Conservation (phyloP, 306 rosid genomes). For the Hippophae rhamnoides region DNA sequence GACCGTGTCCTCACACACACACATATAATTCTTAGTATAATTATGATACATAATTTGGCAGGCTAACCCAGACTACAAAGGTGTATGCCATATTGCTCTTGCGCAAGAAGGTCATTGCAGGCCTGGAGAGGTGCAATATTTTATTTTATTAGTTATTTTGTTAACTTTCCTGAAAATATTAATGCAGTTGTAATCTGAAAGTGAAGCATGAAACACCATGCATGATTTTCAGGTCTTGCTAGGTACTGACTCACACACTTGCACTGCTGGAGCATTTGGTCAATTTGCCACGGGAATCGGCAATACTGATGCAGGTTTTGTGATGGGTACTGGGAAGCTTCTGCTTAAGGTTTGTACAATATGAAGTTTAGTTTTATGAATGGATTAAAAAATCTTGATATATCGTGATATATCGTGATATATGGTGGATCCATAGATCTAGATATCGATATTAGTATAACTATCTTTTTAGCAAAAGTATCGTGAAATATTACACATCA, state of each 20-base stretch:
- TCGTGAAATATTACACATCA: too few relatives aligned
- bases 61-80: slow-evolving; percentile 98
- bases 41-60: slow-evolving; percentile 24
- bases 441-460: too few relatives aligned
- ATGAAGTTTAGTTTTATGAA: neutral
- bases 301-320: slow-evolving; percentile 89
- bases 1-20: neutral
- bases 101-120: slow-evolving; percentile 99
- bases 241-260: slow-evolving; percentile 96
- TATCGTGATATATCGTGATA: neutral
- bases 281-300: slow-evolving; percentile 97
- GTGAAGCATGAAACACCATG: slow-evolving; percentile 9
- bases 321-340: slow-evolving; percentile 82
- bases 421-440: neutral
- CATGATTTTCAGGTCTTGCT: slow-evolving; percentile 55
- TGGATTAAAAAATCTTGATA: neutral
- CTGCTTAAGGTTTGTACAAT: slow-evolving; percentile 58
- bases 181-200: slow-evolving; percentile 13
- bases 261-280: slow-evolving; percentile 98
- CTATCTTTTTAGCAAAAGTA: too few relatives aligned
- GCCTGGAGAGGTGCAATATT: slow-evolving; percentile 81
- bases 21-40: slow-evolving; percentile 5
- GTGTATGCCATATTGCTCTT: slow-evolving; percentile 91
- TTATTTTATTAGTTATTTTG: slow-evolving; percentile 3
- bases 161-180: neutral